These are phyloP conservation scores for Geranomyces variabilis DNA, from an alignment of 192 early-diverging fungal species.

Conservation along the genomic window DNA sequence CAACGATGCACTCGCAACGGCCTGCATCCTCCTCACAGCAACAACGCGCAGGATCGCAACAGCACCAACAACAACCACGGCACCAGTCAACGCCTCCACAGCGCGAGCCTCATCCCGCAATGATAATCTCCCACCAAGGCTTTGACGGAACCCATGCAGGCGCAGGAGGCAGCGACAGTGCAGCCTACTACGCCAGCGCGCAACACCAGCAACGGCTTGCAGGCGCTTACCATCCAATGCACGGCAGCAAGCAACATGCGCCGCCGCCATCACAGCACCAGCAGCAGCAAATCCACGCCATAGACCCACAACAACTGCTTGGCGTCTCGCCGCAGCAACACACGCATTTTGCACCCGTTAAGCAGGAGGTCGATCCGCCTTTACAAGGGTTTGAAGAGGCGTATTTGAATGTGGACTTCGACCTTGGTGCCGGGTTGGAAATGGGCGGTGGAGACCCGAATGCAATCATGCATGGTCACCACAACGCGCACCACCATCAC, in stretches of 20 bases:
- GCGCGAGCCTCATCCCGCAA: constrained; percentile 17
- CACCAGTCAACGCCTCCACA: constrained; percentile 1
- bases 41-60: not conserved
- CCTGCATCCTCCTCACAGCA: constrained; percentile 2
- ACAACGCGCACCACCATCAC: constrained; percentile 34
- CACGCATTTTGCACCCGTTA: constrained; percentile 28
- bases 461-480: constrained; percentile 8
- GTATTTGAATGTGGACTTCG: constrained; percentile 17
- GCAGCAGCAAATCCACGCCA: constrained; percentile 14
- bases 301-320: constrained; percentile 6
- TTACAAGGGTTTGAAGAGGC: constrained; percentile 6
- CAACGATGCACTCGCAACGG: not conserved
- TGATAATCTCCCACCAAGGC: constrained; percentile 37
- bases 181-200: not conserved
- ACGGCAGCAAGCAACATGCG: no score
- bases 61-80: constrained; percentile 12
- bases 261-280: constrained; percentile 31
- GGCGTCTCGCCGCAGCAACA: constrained; percentile 42
- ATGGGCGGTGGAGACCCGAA: constrained; percentile 8
- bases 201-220: constrained; percentile 13
- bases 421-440: constrained; percentile 7
- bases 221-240: not conserved
- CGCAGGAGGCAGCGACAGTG: no score
- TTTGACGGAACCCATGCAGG: constrained; percentile 3
- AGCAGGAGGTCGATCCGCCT: constrained; percentile 43